phyloP scores from a whole-genome alignment of 2,329 filamentous ascomycete species.

The Dactylellina drechsleri region DNA sequence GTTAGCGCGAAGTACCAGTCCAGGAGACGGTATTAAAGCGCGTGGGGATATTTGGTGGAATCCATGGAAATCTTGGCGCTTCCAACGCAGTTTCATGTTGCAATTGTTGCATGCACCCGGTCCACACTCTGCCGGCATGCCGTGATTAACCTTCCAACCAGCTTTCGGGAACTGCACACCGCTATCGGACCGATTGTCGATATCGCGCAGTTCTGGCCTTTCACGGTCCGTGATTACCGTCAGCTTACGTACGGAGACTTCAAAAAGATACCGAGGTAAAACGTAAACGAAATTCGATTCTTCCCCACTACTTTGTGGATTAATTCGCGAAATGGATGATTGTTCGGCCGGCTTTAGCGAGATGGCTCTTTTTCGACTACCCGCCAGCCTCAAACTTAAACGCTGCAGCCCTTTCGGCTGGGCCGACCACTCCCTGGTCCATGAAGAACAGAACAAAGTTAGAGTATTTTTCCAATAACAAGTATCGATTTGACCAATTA shows the following conservation, averaged over 20 bases:
- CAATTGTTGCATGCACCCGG: constrained; percentile 23
- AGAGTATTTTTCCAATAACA: not conserved
- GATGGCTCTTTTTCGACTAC: constrained; percentile 35
- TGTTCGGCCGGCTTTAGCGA: constrained; percentile 33
- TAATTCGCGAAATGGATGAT: constrained; percentile 16
- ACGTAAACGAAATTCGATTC: constrained; percentile 1
- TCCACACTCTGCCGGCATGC: not conserved
- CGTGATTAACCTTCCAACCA: too few relatives aligned
- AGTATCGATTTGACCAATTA: too few relatives aligned
- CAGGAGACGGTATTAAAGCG: not conserved
- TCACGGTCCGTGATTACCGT: not conserved
- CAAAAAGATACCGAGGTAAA: constrained; percentile 38
- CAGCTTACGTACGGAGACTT: constrained; percentile 18
- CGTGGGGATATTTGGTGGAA: too few relatives aligned
- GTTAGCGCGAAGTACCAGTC: not conserved
- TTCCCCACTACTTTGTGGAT: not conserved
- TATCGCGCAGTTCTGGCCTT: too few relatives aligned
- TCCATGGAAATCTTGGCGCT: constrained; percentile 14
- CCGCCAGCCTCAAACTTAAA: constrained; percentile 23
- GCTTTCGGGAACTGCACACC: too few relatives aligned
- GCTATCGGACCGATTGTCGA: too few relatives aligned
- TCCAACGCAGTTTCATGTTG: constrained; percentile 46
- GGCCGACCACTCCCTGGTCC: constrained; percentile 20
- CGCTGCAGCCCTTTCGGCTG: constrained; percentile 44
- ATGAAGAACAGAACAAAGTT: not conserved